Conservation (phyloP, 306 rosid species). For the Malus sylvestris region DNA sequence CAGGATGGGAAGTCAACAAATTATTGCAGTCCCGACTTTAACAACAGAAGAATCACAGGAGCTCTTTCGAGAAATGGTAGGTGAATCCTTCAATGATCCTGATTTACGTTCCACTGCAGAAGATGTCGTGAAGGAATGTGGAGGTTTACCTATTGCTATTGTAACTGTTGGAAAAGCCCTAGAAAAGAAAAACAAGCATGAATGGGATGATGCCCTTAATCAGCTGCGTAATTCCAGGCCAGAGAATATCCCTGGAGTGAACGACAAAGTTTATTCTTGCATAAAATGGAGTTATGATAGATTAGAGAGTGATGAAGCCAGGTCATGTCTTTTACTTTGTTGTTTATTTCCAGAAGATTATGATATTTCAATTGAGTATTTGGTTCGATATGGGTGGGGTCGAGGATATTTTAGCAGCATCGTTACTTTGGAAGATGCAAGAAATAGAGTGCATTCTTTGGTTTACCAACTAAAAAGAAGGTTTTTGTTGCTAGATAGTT, state of each 20-base stretch:
- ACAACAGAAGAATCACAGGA: conserved; percentile 6
- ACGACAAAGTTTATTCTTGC: not conserved
- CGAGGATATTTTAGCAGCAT: not conserved
- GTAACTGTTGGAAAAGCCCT: conserved; percentile 23
- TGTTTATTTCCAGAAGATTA: conserved; percentile 16
- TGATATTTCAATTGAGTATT: conserved; percentile 6
- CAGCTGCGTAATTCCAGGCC: not conserved
- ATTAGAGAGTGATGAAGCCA: conserved; percentile 10
- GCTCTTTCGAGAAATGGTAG: conserved; percentile 10
- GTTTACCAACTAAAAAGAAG: conserved; percentile 10
- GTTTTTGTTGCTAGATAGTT: not conserved
- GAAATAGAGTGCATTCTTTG: conserved; percentile 10
- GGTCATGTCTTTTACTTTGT: conserved; percentile 14
- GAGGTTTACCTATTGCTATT: conserved; percentile 32
- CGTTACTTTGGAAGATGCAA: conserved; percentile 4
- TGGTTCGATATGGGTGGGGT: conserved; percentile 15
- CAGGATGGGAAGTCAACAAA: conserved; percentile 6
- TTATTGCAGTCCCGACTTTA: not conserved
- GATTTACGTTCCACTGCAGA: not conserved
- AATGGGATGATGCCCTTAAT: conserved; percentile 18
- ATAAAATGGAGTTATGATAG: conserved; percentile 2
- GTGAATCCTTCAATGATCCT: not conserved
- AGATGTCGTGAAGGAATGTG: conserved; percentile 24
- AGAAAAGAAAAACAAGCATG: not conserved
- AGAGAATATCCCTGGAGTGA: not conserved